phyloP scores from a whole-genome alignment of 192 early-diverging fungal genomes.

The Helicostylum pulchrum region DNA sequence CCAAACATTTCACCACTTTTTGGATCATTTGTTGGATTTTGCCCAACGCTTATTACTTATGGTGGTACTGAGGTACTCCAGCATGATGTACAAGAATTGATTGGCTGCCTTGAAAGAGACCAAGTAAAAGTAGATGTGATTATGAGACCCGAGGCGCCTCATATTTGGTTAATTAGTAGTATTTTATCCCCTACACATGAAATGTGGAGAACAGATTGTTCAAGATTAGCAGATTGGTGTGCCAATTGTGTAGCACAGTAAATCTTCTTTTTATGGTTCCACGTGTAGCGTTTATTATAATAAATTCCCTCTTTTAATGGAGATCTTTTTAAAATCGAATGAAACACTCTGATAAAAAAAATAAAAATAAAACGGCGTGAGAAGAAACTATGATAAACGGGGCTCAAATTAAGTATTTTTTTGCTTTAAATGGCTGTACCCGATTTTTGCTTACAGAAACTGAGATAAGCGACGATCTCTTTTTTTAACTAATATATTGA shows the following conservation, averaged over 20 bases:
- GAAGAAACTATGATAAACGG: no score
- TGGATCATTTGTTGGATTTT: slow-evolving; percentile 8
- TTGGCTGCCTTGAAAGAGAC: neutral
- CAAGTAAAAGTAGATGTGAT: slow-evolving; percentile 10
- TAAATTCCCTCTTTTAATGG: no score
- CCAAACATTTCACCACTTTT: slow-evolving; percentile 15
- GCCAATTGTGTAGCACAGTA: slow-evolving; percentile 1
- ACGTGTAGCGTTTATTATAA: no score
- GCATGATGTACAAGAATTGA: slow-evolving; percentile 5
- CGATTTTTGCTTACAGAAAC: neutral
- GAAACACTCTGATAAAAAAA: no score
- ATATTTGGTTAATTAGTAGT: slow-evolving; percentile 13
- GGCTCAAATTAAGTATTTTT: neutral
- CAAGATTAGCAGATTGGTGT: slow-evolving; percentile 17
- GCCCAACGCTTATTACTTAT: slow-evolving; percentile 15
- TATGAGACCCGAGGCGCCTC: slow-evolving; percentile 1
- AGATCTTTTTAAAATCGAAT: no score
- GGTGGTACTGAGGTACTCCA: slow-evolving; percentile 15
- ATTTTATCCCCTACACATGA: neutral
- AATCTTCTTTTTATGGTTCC: no score
- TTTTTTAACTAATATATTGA: neutral
- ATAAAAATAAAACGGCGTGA: no score
- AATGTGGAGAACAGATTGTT: slow-evolving; percentile 11
- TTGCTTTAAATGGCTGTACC: neutral
- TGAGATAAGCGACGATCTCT: slow-evolving; percentile 1